phyloP scores from a whole-genome alignment of 148 eudicot species.

The Arctostaphylos glauca region DNA sequence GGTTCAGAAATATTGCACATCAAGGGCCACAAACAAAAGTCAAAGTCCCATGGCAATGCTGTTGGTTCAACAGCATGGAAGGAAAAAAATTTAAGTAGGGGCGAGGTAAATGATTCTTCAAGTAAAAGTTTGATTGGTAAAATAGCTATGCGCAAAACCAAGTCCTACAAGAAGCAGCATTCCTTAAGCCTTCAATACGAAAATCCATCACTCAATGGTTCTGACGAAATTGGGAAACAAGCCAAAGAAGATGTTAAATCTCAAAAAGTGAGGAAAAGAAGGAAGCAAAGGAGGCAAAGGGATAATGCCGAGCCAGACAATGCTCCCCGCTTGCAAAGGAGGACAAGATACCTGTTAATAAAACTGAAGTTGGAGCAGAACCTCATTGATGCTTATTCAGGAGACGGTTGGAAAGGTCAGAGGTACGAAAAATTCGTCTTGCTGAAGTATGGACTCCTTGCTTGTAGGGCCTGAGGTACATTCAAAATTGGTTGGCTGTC shows the following conservation, averaged over 20 bases:
- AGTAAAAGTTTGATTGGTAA: slow-evolving; percentile 17
- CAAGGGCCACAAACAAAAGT: slow-evolving; percentile 21
- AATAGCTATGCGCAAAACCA: slow-evolving; percentile 21
- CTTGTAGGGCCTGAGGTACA: background rate
- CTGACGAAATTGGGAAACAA: slow-evolving; percentile 22
- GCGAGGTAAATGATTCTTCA: slow-evolving; percentile 14
- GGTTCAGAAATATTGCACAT: background rate
- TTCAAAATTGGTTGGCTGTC: background rate
- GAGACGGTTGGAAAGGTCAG: slow-evolving; percentile 99
- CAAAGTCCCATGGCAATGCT: background rate
- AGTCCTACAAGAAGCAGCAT: slow-evolving; percentile 32
- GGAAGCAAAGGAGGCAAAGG: slow-evolving; percentile 46
- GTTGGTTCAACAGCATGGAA: background rate
- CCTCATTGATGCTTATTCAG: slow-evolving; percentile 87
- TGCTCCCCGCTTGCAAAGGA: slow-evolving; percentile 62
- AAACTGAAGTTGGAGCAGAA: slow-evolving; percentile 88
- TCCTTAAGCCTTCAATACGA: slow-evolving; percentile 24
- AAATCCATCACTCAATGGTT: slow-evolving; percentile 11
- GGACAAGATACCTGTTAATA: slow-evolving; percentile 73
- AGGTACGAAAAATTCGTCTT: slow-evolving; percentile 46
- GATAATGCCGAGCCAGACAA: slow-evolving; percentile 54
- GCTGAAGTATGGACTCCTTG: background rate
- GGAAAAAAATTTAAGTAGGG: slow-evolving; percentile 19
- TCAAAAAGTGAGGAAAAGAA: slow-evolving; percentile 39
- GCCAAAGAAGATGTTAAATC: slow-evolving; percentile 20